phyloP scores from a whole-genome alignment of 2,329 filamentous ascomycete genomes.

The Penicillium sp. region DNA sequence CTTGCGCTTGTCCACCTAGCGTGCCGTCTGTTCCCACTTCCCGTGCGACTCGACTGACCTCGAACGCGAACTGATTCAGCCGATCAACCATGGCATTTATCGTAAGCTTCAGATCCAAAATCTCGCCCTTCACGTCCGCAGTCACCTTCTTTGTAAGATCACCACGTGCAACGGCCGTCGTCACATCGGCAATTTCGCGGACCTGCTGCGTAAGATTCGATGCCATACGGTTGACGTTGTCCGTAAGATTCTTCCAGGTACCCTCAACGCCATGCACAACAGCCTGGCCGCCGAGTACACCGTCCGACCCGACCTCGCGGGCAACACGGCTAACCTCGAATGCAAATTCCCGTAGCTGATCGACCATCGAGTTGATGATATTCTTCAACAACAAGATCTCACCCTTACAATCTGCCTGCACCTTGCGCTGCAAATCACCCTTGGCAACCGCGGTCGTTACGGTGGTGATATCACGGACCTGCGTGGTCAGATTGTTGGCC shows the following conservation, averaged over 20 bases:
- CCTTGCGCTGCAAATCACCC: constrained; percentile 91
- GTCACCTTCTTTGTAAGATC: constrained; percentile 92
- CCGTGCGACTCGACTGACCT: constrained; percentile 62
- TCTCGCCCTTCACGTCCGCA: constrained; percentile 86
- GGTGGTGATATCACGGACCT: constrained; percentile 86
- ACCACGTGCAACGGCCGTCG: constrained; percentile 85
- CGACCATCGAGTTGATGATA: constrained; percentile 97
- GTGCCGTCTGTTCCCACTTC: constrained; percentile 63
- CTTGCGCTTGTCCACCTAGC: constrained; percentile 59
- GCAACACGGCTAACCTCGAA: constrained; percentile 92
- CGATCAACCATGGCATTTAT: constrained; percentile 66
- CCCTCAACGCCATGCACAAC: constrained; percentile 92
- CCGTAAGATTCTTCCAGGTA: constrained; percentile 90
- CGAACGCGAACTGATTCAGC: constrained; percentile 60
- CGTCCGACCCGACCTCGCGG: constrained; percentile 90
- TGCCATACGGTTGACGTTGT: constrained; percentile 94
- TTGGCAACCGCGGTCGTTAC: constrained; percentile 67
- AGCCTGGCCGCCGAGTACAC: constrained; percentile 84
- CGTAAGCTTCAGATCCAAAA: constrained; percentile 86
- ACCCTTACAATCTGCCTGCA: constrained; percentile 83
- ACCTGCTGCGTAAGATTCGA: constrained; percentile 95
- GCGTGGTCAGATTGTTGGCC: constrained; percentile 81
- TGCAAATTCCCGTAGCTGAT: constrained; percentile 90
- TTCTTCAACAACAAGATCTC: constrained; percentile 91
- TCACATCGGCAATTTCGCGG: constrained; percentile 91